These are phyloP conservation scores for Populus simonii DNA, from an alignment of 345 rosid species.

Conservation along the genomic window DNA sequence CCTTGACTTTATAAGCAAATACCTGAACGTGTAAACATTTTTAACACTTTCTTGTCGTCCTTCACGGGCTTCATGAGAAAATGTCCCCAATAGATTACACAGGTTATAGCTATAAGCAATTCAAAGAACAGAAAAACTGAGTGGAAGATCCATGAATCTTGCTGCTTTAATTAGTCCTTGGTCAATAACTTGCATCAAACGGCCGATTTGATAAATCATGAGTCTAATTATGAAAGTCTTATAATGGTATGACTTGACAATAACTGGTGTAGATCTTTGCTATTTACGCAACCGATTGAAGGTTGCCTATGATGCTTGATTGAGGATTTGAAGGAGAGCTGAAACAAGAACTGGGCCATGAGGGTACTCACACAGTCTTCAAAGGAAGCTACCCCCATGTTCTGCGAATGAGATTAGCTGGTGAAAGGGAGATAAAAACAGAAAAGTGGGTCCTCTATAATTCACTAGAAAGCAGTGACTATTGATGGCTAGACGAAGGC, in stretches of 20 bases:
- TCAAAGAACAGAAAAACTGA: neutral
- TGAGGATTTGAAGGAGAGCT: neutral
- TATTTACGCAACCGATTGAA: neutral
- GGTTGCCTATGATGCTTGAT: neutral
- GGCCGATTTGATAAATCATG: neutral
- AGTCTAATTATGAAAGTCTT: neutral
- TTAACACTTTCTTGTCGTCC: neutral
- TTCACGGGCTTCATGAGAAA: neutral
- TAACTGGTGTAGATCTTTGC: neutral
- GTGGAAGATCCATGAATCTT: neutral
- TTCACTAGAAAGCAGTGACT: constrained; percentile 18
- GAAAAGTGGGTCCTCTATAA: constrained; percentile 11
- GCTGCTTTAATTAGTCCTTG: neutral
- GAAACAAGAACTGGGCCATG: neutral
- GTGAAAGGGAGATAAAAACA: neutral
- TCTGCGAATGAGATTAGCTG: constrained; percentile 16
- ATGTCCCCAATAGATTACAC: neutral
- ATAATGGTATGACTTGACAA: neutral
- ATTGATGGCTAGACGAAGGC: neutral
- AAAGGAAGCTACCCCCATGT: constrained; percentile 14
- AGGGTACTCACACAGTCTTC: neutral
- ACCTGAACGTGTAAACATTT: neutral
- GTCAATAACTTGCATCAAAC: neutral
- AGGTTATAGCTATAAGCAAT: neutral
- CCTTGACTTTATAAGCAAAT: neutral